Evolutionary conservation across 768 basidiomycete species (phyloP).

Genomic region (Glaciozyma martinii): DNA sequence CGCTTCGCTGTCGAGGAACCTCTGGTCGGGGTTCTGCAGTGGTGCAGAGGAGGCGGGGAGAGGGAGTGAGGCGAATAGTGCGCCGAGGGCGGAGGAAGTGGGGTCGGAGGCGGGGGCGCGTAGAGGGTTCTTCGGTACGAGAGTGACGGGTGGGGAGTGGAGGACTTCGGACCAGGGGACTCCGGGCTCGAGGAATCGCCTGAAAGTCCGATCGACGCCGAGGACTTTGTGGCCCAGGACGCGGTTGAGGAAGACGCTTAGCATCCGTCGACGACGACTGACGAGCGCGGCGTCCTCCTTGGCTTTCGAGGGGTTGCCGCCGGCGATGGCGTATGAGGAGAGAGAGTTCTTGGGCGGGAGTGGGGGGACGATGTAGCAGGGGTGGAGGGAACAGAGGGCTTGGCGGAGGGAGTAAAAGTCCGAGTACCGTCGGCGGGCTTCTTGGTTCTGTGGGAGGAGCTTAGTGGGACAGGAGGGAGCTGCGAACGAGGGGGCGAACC

Average conservation of each 20-base stretch:
- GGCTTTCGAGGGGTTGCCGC: constrained; percentile 59
- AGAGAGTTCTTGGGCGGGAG: constrained; percentile 95
- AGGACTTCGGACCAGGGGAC: constrained; percentile 95
- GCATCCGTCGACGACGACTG: constrained; percentile 80
- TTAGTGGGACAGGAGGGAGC: neutral
- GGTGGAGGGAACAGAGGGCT: constrained; percentile 77
- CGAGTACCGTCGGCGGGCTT: constrained; percentile 84
- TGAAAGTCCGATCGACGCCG: constrained; percentile 91
- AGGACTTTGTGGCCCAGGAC: constrained; percentile 84
- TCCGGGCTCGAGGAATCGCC: constrained; percentile 88
- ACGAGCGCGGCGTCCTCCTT: constrained; percentile 93
- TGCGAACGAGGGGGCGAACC: constrained; percentile 43
- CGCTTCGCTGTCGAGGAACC: constrained; percentile 88
- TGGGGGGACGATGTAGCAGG: constrained; percentile 91
- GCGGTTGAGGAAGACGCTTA: constrained; percentile 89
- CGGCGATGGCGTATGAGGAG: constrained; percentile 93
- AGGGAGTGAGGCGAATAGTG: constrained; percentile 67
- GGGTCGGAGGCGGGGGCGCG: constrained; percentile 94
- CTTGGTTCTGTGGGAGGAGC: constrained; percentile 51
- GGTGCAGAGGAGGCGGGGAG: constrained; percentile 72
- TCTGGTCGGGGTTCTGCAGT: constrained; percentile 83
- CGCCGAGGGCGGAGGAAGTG: constrained; percentile 59
- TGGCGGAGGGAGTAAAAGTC: constrained; percentile 90
- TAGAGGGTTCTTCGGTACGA: constrained; percentile 87
- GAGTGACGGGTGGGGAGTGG: constrained; percentile 81